Evolutionary conservation across 2,329 filamentous ascomycete genomes (phyloP), one percentile per base, ranked within the genome.

Genomic region (Diaporthe citriasiana): DNA sequence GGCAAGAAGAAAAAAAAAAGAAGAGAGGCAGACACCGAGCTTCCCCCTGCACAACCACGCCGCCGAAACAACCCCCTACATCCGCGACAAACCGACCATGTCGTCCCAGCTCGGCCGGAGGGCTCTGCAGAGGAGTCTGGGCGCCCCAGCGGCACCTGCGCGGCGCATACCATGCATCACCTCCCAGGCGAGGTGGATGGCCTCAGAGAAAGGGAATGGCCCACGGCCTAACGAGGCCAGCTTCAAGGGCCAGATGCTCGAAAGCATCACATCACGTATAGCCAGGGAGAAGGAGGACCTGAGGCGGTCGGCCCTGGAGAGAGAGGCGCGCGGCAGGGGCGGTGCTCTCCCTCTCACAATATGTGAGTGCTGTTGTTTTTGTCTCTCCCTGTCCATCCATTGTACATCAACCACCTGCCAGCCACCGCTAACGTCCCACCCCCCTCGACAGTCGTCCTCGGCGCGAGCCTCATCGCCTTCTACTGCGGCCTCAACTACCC

Each of bases 401-500:
- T 38, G 8, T 30, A n/a, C 42, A 2, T 40, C 51, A 38, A 4
- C 15, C 15, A 19, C 15, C 35, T 12, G 30, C 22, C 25, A 5
- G 4, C n/a, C 6, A n/a, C 19, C n/a, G 50, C 73, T 76, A 71
- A 78, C 71, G 25, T 22, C 33, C 22, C 76, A 57, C 22, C 30
- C 17, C 76, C 30, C 17, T 19, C 17, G n/a, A 53, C 42, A 90
- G 89, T 89, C 77, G 83, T 91, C 75, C 79, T 91, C 63, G 86
- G 85, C 69, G 85, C 88, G 60, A 84, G 88, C 60, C 83, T 84
- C 45, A 82, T 85, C 73, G 86, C 88, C 74, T 93, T 91, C 82
- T 91, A 87, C 80, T 81, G 92, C 55, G 92, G 92, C 74, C 88
- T 87, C 27, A 85, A 87, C 78, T 87, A 85, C 78, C 87, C 87